Evolutionary conservation across 2,329 filamentous ascomycete genomes (phyloP).

Genomic region (Alternaria gaisen): DNA sequence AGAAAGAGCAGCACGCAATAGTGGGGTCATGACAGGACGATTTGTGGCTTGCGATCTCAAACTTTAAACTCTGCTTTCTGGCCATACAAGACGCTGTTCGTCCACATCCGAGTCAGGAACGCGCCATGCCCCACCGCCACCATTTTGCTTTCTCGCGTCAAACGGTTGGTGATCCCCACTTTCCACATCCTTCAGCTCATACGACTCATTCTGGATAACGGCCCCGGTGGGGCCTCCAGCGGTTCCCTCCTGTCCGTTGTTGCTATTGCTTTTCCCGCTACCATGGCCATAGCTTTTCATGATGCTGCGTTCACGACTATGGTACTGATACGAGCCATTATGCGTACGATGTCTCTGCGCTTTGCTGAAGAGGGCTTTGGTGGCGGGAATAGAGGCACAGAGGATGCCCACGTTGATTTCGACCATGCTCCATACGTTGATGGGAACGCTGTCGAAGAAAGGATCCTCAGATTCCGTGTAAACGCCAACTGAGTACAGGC

Average conservation of each 20-base stretch:
- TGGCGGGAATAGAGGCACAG: conserved; percentile 84
- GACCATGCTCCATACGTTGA: conserved; percentile 90
- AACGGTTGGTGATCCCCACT: background rate
- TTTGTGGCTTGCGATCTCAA: background rate
- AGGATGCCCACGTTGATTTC: conserved; percentile 90
- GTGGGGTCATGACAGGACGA: background rate
- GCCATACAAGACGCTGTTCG: conserved; percentile 2
- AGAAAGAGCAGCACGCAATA: background rate
- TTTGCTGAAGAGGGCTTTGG: conserved; percentile 73
- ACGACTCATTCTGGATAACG: conserved; percentile 1
- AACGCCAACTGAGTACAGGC: conserved; percentile 53
- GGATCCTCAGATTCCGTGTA: conserved; percentile 58
- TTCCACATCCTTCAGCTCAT: conserved; percentile 7
- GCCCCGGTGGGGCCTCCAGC: background rate
- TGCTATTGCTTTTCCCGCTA: background rate
- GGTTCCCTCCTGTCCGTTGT: background rate
- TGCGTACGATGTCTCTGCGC: conserved; percentile 24
- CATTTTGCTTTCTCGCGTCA: background rate
- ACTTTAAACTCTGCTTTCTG: conserved; percentile 4
- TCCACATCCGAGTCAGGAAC: conserved; percentile 13
- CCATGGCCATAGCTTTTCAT: conserved; percentile 6
- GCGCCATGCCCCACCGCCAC: conserved; percentile 8
- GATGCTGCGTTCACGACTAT: conserved; percentile 32
- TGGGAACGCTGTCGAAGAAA: conserved; percentile 77
- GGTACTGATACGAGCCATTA: conserved; percentile 28